Percentiles rank a stretch among this genome's conserved stretches.
Evolutionary conservation across 2,329 filamentous ascomycete genomes (phyloP).

Genomic region (Ramichloridium luteum): DNA sequence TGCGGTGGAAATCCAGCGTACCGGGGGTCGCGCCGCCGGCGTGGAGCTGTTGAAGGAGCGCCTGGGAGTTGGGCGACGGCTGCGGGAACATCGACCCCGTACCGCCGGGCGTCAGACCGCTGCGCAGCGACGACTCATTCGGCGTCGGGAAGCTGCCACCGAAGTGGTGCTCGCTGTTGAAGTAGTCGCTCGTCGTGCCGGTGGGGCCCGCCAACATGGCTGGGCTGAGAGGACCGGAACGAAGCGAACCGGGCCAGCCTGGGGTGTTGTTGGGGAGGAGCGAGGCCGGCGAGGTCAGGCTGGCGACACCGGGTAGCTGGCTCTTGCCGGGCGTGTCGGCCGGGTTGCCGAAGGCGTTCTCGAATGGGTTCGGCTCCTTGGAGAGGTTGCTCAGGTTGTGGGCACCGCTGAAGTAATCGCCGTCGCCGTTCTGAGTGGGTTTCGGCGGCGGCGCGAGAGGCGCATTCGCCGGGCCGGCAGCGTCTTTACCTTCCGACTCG

Average conservation of each 20-base stretch:
- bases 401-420: constrained; percentile 39
- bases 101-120: constrained; percentile 84
- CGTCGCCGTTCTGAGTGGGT: constrained; percentile 32
- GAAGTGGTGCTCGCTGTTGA: constrained; percentile 58
- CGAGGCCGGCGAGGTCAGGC: constrained; percentile 80
- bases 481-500: constrained; percentile 21
- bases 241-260: constrained; percentile 76
- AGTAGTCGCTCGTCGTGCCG: constrained; percentile 60
- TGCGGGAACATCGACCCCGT: constrained; percentile 96
- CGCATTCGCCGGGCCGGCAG: constrained; percentile 29
- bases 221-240: constrained; percentile 86
- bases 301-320: constrained; percentile 77
- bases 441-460: constrained; percentile 43
- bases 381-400: constrained; percentile 41
- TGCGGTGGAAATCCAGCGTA: constrained; percentile 88
- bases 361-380: constrained; percentile 90
- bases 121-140: constrained; percentile 87
- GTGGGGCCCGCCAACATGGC: constrained; percentile 86
- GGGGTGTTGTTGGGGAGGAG: constrained; percentile 62
- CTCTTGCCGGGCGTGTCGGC: constrained; percentile 68
- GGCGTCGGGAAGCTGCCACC: constrained; percentile 83
- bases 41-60: constrained; percentile 65
- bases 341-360: constrained; percentile 71
- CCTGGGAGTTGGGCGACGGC: constrained; percentile 75
- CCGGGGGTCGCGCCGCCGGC: constrained; percentile 76